Conservation (phyloP, 2,329 filamentous ascomycete species). For the Botryotinia globosa region DNA sequence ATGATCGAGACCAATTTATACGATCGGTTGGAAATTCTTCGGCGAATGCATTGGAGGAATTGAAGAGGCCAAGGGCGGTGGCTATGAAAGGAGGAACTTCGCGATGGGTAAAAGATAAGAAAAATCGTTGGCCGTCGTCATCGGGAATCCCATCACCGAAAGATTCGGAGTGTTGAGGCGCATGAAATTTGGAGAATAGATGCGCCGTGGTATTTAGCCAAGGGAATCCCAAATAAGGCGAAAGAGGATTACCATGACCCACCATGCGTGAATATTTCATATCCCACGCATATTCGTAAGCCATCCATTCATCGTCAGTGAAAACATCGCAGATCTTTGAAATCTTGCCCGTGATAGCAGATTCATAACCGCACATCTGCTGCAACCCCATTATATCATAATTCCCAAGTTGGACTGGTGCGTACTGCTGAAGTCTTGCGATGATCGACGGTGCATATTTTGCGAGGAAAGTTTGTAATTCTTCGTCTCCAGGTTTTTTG, state of each 20-base stretch:
- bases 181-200: constrained; percentile 43
- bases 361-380: constrained; percentile 48
- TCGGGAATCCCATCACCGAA: constrained; percentile 23
- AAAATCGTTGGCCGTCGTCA: constrained; percentile 53
- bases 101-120: constrained; percentile 63
- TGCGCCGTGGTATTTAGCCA: constrained; percentile 55
- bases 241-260: constrained; percentile 59
- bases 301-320: constrained; percentile 61
- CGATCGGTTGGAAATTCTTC: constrained; percentile 61
- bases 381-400: constrained; percentile 65
- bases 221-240: constrained; percentile 59
- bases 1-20: constrained; percentile 62
- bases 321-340: constrained; percentile 63
- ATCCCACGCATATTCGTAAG: constrained; percentile 63
- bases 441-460: constrained; percentile 60
- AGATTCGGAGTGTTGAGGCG: constrained; percentile 22
- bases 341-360: constrained; percentile 56
- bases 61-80: constrained; percentile 67
- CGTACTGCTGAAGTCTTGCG: constrained; percentile 51
- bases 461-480: constrained; percentile 43
- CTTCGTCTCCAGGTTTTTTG: constrained; percentile 34
- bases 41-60: constrained; percentile 61
- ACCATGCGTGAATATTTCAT: constrained; percentile 63
- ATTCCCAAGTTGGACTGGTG: constrained; percentile 61
- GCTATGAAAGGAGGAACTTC: constrained; percentile 65